Conservation (phyloP, 306 rosid species). For the Oemleria cerasiformis region DNA sequence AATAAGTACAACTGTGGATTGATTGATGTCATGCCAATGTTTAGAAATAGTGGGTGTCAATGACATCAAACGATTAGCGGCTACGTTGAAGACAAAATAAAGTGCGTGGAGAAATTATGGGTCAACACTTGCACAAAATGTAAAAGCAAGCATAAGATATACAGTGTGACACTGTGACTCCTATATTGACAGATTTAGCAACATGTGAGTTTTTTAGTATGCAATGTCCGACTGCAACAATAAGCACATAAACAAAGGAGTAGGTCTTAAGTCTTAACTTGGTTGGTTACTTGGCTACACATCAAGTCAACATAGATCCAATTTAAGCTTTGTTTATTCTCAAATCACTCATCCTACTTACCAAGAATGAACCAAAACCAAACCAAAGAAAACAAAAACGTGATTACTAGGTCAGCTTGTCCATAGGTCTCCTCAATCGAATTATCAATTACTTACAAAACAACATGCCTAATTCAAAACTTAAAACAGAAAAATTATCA, state of each 20-base stretch:
- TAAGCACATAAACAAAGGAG: neutral
- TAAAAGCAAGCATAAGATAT: conserved; percentile 1
- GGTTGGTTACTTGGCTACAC: neutral
- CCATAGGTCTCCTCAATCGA: conserved; percentile 3
- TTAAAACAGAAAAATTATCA: neutral
- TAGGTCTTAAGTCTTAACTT: neutral
- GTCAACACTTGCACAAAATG: neutral
- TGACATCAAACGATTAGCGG: conserved; percentile 5
- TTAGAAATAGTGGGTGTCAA: conserved; percentile 11
- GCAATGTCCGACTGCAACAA: neutral
- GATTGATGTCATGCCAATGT: conserved; percentile 5
- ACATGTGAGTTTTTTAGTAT: neutral
- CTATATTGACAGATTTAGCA: neutral
- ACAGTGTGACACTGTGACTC: neutral
- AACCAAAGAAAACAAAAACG: neutral
- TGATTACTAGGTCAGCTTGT: neutral
- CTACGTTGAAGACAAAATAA: neutral
- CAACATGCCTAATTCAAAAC: neutral
- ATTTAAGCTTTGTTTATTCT: neutral
- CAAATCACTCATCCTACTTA: neutral
- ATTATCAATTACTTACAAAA: neutral
- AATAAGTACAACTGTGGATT: neutral
- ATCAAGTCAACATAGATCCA: neutral
- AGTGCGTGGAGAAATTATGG: neutral
- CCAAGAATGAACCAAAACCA: neutral